phyloP scores from a whole-genome alignment of 331 rosid genomes.

The Cydonia oblonga region DNA sequence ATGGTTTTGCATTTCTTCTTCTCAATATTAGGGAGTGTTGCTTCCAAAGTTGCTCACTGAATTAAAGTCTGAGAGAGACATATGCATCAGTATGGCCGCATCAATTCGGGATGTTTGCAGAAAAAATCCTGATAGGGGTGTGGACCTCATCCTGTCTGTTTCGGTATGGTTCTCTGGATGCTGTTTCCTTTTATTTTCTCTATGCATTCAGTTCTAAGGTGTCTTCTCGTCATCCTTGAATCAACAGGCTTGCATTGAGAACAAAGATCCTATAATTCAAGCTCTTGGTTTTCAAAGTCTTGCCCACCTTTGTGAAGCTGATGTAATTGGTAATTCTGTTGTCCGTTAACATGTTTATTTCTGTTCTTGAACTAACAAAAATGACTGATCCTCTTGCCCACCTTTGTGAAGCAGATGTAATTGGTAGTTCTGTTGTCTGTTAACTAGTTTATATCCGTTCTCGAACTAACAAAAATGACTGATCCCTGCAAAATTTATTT shows the following conservation, averaged over 20 bases:
- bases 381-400: conserved; percentile 23
- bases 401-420: conserved; percentile 87
- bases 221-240: conserved; percentile 12
- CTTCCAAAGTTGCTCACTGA: conserved; percentile 55
- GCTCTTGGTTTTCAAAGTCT: conserved; percentile 93
- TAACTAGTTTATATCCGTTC: background rate
- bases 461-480: background rate
- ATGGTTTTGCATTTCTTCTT: conserved; percentile 9
- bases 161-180: conserved; percentile 44
- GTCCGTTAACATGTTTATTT: background rate
- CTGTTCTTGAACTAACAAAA: background rate
- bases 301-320: conserved; percentile 90
- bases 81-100: conserved; percentile 76
- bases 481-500: background rate
- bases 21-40: conserved; percentile 46
- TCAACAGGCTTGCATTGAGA: conserved; percentile 79
- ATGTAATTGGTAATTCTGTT: conserved; percentile 59
- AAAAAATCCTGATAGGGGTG: conserved; percentile 85
- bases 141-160: conserved; percentile 89
- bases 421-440: conserved; percentile 41
- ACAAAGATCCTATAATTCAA: conserved; percentile 56
- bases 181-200: conserved; percentile 17
- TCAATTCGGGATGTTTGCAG: conserved; percentile 88
- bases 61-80: conserved; percentile 47
- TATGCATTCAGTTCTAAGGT: conserved; percentile 16